Base-by-base conservation (phyloP, 805 yeast species). In the Candida anglica region DNA sequence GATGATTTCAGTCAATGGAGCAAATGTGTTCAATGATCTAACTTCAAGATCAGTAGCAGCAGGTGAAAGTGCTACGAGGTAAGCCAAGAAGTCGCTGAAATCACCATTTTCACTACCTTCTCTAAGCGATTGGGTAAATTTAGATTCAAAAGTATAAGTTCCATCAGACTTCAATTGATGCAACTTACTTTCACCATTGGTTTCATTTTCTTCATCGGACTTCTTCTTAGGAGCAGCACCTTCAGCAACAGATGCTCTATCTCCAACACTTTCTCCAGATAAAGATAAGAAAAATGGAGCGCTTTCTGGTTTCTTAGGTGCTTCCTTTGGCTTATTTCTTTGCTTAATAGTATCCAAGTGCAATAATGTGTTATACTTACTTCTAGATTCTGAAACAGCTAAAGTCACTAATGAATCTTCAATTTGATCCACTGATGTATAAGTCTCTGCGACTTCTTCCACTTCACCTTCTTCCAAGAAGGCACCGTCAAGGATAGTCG, bases 251-350 rank as follows among this genome's bases (percentile, higher is more conserved):
- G 62, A 53, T 0, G 88, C 87, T 19, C 77, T 73, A 50, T 81
- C 86, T 38, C 88, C 89, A 34, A 80, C 82, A n/a, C 67, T 67
- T 33, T 71, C 77, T 19, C 87, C 86, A 4, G 75, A 52, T 15
- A 82, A 63, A 29, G 77, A 74, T 39, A 93, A 65, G 68, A 94
- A 94, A 58, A 94, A 93, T 11, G 81, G 81, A 0, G 86, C 77
- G 40, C 78, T 73, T 44, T 83, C 84, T 2, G 96, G 86, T 44
- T 80, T 85, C 66, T 85, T 86, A 21, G 93, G 85, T 1, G 91
- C 83, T 53, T 87, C 96, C 33, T 68, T 79, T 15, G 98, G 97
- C 59, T 86, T 91, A 53, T 87, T 88, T 50, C 98, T 76, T 53
- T 73, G 76, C 50, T 79, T 86, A 46, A 93, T 91, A 5, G 79